Evolutionary conservation across 164 flowering plant species (phyloP).

Genomic region (Vitis riparia): DNA sequence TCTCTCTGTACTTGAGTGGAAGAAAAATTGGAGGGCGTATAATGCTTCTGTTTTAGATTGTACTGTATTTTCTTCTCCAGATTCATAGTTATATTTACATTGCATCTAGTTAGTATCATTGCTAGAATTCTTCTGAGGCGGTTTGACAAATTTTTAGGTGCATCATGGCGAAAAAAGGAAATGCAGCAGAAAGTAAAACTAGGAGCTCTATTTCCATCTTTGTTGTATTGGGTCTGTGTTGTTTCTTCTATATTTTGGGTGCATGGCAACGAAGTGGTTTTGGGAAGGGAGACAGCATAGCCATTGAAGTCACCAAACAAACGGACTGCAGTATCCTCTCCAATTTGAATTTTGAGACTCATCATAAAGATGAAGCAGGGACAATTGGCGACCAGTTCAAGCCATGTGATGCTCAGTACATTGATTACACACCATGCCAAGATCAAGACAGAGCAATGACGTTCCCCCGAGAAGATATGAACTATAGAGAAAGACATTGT

Average conservation of each 20-base stretch:
- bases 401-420: conserved; percentile 36
- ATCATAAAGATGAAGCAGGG: conserved; percentile 23
- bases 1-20: too few species aligned
- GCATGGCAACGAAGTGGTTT: conserved; percentile 62
- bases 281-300: conserved; percentile 60
- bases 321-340: conserved; percentile 40
- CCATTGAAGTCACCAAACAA: conserved; percentile 33
- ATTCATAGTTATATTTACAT: too few species aligned
- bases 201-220: conserved; percentile 32
- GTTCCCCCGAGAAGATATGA: conserved; percentile 55
- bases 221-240: conserved; percentile 38
- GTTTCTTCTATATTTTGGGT: conserved; percentile 52
- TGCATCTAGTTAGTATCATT: background rate
- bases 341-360: conserved; percentile 44
- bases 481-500: conserved; percentile 54
- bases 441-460: conserved; percentile 52
- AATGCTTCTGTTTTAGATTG: too few species aligned
- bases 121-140: background rate
- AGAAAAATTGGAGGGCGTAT: too few species aligned
- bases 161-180: conserved; percentile 43
- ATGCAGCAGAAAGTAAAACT: conserved; percentile 33
- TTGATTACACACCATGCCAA: conserved; percentile 59
- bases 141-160: conserved; percentile 18
- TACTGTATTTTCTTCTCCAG: too few species aligned
- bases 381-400: conserved; percentile 22